Percentiles rank a stretch among this genome's conserved stretches.
Evolutionary conservation across 164 flowering plant genomes (phyloP).

Genomic region (Nymphaea colorata): DNA sequence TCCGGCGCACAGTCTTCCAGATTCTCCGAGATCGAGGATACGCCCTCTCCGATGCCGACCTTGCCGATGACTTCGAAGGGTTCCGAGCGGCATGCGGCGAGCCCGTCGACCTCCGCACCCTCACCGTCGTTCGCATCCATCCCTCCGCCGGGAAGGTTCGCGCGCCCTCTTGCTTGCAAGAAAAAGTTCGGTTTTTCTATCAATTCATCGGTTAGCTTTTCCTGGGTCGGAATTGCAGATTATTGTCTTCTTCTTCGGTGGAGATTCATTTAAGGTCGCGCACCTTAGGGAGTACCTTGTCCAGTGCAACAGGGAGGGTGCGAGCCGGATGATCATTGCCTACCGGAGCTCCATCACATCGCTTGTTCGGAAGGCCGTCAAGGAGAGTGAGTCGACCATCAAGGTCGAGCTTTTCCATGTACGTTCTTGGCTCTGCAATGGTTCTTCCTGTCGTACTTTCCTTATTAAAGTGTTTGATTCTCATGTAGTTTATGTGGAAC

Average conservation of each 20-base stretch:
- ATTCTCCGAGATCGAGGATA: constrained; percentile 84
- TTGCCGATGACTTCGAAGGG: constrained; percentile 38
- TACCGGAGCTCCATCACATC: constrained; percentile 21
- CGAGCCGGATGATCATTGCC: constrained; percentile 20
- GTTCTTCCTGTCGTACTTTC: neutral
- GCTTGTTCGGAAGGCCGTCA: constrained; percentile 18
- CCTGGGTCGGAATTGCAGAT: constrained; percentile 15
- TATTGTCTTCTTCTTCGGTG: constrained; percentile 24
- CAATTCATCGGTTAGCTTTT: constrained; percentile 1
- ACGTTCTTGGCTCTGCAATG: constrained; percentile 3
- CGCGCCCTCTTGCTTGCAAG: neutral
- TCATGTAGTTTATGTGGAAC: neutral
- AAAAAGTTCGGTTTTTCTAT: neutral
- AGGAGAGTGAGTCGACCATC: neutral
- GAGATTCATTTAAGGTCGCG: constrained; percentile 11
- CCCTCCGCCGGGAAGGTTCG: constrained; percentile 42
- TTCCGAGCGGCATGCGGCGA: constrained; percentile 46
- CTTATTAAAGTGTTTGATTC: neutral
- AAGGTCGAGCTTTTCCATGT: constrained; percentile 17
- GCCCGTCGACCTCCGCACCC: constrained; percentile 38
- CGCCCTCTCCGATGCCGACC: constrained; percentile 37
- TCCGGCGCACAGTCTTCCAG: constrained; percentile 61
- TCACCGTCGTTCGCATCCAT: constrained; percentile 28
- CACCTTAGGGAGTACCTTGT: constrained; percentile 3
- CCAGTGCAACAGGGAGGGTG: constrained; percentile 7